Conservation (phyloP, 306 rosid genomes). For the Oxytropis ochrocephala region DNA sequence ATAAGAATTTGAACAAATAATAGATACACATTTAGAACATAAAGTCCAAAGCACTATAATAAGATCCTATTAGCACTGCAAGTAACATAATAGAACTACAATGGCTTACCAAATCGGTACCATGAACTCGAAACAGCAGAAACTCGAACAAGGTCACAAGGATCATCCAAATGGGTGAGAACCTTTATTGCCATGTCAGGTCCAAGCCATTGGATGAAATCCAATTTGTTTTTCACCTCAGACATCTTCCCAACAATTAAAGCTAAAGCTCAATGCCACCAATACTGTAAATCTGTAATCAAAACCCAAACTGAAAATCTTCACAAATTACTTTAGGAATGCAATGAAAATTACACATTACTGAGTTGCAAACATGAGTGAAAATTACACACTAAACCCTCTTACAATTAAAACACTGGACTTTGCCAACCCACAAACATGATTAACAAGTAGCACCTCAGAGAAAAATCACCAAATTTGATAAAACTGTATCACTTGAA, state of each 20-base stretch:
- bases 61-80: neutral
- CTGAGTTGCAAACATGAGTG: neutral
- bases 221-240: conserved; percentile 21
- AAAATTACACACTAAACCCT: neutral
- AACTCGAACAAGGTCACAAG: conserved; percentile 51
- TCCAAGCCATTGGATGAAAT: conserved; percentile 42
- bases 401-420: neutral
- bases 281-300: neutral
- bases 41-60: neutral
- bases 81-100: neutral
- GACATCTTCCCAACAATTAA: conserved; percentile 28
- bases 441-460: neutral
- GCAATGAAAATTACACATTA: neutral
- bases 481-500: neutral
- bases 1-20: neutral
- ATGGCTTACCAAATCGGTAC: conserved; percentile 44
- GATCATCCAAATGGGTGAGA: conserved; percentile 51
- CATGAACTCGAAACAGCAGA: conserved; percentile 46
- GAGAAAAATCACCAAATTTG: neutral
- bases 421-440: conserved; percentile 1
- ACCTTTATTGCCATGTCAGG: conserved; percentile 43
- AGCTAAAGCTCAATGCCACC: conserved; percentile 1
- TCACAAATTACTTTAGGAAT: neutral
- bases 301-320: neutral
- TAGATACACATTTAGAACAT: neutral